Evolutionary conservation across 768 basidiomycete genomes (phyloP), one percentile per base, ranked within the genome.

Genomic region (Pisolithus marmoratus): DNA sequence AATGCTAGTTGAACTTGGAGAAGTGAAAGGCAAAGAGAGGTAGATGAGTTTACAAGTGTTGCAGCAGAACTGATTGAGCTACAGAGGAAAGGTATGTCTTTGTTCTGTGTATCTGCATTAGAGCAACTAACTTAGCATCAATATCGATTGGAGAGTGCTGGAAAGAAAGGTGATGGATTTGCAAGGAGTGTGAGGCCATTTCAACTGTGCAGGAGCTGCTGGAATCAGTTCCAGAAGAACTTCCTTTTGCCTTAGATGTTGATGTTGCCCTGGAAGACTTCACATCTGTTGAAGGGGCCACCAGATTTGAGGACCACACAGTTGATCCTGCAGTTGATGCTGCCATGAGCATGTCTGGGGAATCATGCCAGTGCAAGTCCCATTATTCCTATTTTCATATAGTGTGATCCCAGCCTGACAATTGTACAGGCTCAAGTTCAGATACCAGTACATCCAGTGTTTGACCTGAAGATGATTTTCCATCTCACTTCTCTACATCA

Each of bases 31-130:
- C 14, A 17, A 46, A 11, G 24, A 38, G 22, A 27, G 26, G 26
- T 27, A 27, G 26, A 27, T 27, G 51, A 52, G 51, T 52, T 43
- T 31, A 41, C 38, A 22, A 15, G 44, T 3, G 34, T 38, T 38
- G 29, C 36, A n/a, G 51, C 19, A n/a, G 34, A 37, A 7, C 34
- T 52, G 14, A 22, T 46, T 4, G 26, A 46, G 31, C 36, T 27
- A 17, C 23, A 38, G 38, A 43, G 1, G 34, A 52, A 52, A 52
- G 51, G 45, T 52, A 45, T 36, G 46, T 20, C 20, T 48, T 17
- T 36, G 7, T 36, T 29, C 17, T 14, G 12, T 15, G 5, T 29
- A 31, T 48, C n/a, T n/a, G 26, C 20, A 36, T 4, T 36, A 48
- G n/a, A 46, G 9, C n/a, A 46, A 27, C 26, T n/a, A 26, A 12